A percentile compares a stretch with the other conserved stretches of the same genome.
Conservation (phyloP, 2,329 filamentous ascomycete species). For the Exophiala dermatitidis region DNA sequence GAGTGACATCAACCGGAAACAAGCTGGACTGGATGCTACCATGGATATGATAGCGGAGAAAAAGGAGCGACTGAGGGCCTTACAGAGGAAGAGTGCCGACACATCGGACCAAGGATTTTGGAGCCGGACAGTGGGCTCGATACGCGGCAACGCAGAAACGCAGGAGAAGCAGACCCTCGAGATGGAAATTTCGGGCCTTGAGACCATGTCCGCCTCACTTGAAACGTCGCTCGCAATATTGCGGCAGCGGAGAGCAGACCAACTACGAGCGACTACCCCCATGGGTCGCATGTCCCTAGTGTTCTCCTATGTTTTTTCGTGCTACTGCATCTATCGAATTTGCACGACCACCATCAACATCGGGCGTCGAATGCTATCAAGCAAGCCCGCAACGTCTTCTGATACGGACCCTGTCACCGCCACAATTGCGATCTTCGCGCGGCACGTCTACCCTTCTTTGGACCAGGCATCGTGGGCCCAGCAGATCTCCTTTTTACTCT, state of each 20-base stretch:
- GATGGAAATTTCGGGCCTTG: conserved; percentile 70
- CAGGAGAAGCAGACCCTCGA: conserved; percentile 51
- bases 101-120: conserved; percentile 52
- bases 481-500: conserved; percentile 76
- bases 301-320: conserved; percentile 61
- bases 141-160: conserved; percentile 46
- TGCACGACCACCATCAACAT: conserved; percentile 63
- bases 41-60: conserved; percentile 73
- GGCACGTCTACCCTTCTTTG: conserved; percentile 75
- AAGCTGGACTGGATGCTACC: conserved; percentile 69
- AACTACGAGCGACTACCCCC: conserved; percentile 59
- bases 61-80: conserved; percentile 56
- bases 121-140: conserved; percentile 64
- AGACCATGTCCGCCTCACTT: conserved; percentile 69
- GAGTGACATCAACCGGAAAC: conserved; percentile 66
- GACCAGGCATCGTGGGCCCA: conserved; percentile 78
- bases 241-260: conserved; percentile 55
- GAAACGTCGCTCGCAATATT: conserved; percentile 58
- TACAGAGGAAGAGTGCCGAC: conserved; percentile 58
- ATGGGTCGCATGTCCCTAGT: conserved; percentile 58
- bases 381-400: conserved; percentile 46
- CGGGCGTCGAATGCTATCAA: conserved; percentile 50
- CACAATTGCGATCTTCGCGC: conserved; percentile 68
- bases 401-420: conserved; percentile 77
- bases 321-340: conserved; percentile 82